Evolutionary conservation across 306 rosid species (phyloP), one percentile per base, ranked within the genome.

Genomic region (Lathyrus oleraceus): DNA sequence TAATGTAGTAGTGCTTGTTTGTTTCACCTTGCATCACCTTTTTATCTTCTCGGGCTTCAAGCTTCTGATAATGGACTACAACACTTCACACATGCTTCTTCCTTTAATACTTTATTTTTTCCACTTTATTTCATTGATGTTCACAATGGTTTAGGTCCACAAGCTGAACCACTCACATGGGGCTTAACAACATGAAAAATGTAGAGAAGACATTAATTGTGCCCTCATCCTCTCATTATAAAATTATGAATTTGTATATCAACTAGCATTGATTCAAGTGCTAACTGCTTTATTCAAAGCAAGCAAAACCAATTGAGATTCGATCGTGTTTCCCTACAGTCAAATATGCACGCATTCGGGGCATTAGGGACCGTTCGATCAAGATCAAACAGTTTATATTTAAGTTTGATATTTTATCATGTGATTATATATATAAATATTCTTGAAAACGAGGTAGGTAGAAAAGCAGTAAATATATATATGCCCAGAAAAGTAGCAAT

Each of bases 101-200:
- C 84, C 82, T 80, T 83, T 74, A 79, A 59, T 59, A 54, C 77
- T 66, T 79, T 80, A 78, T 2, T 74, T 80, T 82, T 54, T 71
- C 44, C 78, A 39, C 78, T 79, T 81, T 65, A 71, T 71, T 72
- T 79, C 69, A 39, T 63, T 74, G 73, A 70, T 65, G 21, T 56
- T 71, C 58, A 32, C 80, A 68, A 79, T 73, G 15, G 35, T 61
- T 83, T 65, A 71, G 82, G 88, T 77, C 88, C 88, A 77, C 88
- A 49, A 57, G 69, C 67, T 56, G 69, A 70, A 51, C 61, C 51
- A 51, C 20, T 78, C 83, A 62, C 81, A 70, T 78, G 83, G 65
- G 57, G 27, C 51, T 62, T 51, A 72, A 58, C 48, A 30, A 43
- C 67, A 11, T 52, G 47, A 5, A 71, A 5, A 16, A 15, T 71